Conservation (phyloP, 2,329 filamentous ascomycete species). For the Tolypocladium amazonense region DNA sequence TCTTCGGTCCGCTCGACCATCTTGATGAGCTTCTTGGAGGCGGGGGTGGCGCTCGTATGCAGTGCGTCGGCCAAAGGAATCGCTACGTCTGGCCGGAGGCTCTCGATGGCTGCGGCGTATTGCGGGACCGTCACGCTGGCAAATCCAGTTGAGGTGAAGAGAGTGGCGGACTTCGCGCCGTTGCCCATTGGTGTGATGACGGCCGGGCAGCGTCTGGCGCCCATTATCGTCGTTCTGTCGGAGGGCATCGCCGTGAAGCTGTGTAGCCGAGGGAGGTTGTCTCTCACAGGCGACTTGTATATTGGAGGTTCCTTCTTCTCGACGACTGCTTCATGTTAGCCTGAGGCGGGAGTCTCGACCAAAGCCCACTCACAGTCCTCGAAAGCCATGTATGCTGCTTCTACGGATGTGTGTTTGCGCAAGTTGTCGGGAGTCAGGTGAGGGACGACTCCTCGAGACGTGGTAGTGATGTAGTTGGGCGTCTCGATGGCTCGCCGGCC, state of each 20-base stretch:
- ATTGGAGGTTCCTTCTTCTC: slow-evolving; percentile 42
- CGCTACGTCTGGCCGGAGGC: slow-evolving; percentile 69
- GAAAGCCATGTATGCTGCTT: slow-evolving; percentile 67
- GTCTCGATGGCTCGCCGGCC: slow-evolving; percentile 62
- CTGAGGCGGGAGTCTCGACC: too few species aligned
- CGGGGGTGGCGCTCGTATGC: slow-evolving; percentile 37
- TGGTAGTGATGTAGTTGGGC: slow-evolving; percentile 69
- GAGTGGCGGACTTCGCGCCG: slow-evolving; percentile 57
- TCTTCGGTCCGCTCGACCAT: slow-evolving; percentile 80
- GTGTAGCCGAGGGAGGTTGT: slow-evolving; percentile 49
- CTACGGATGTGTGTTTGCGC: slow-evolving; percentile 50
- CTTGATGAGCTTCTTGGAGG: slow-evolving; percentile 63
- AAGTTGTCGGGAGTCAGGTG: slow-evolving; percentile 85
- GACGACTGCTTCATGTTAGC: slow-evolving; percentile 32
- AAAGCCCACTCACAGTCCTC: slow-evolving; percentile 72
- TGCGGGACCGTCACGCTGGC: slow-evolving; percentile 55
- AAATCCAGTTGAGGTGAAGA: slow-evolving; percentile 84
- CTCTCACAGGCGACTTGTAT: slow-evolving; percentile 24
- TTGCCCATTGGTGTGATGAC: slow-evolving; percentile 63
- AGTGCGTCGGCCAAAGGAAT: slow-evolving; percentile 67
- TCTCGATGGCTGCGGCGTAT: slow-evolving; percentile 54
- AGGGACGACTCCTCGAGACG: slow-evolving; percentile 75
- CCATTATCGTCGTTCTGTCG: slow-evolving; percentile 58
- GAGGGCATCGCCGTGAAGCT: slow-evolving; percentile 65
- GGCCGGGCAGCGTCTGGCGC: slow-evolving; percentile 66